Conservation (phyloP, 805 yeast genomes). For the Cephaloascus fragrans region DNA sequence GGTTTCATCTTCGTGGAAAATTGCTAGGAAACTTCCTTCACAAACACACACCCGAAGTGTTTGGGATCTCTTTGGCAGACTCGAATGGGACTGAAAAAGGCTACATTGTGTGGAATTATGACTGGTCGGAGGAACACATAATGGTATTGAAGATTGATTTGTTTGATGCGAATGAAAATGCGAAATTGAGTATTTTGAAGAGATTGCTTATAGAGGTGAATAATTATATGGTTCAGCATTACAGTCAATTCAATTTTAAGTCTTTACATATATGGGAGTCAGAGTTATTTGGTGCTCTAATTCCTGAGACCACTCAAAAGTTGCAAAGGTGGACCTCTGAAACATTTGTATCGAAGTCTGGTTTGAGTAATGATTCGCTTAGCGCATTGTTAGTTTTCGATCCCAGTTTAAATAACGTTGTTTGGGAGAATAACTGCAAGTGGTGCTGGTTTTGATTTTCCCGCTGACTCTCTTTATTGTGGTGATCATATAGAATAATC, state of each 20-base stretch:
- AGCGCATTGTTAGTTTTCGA: neutral
- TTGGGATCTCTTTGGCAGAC: conserved; percentile 18
- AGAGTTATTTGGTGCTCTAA: neutral
- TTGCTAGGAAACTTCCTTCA: conserved; percentile 13
- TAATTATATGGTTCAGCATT: neutral
- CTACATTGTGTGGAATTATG: conserved; percentile 28
- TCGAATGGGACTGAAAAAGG: conserved; percentile 13
- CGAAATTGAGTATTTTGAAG: neutral
- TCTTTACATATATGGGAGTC: neutral
- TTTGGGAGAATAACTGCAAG: neutral
- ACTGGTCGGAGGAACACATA: conserved; percentile 17
- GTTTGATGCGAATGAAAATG: neutral
- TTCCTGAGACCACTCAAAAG: neutral
- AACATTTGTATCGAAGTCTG: neutral
- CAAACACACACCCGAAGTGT: conserved; percentile 16
- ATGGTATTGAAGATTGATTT: conserved; percentile 19
- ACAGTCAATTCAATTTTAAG: neutral
- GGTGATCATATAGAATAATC: too few relatives aligned
- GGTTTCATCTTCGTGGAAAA: conserved; percentile 33
- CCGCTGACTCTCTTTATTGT: too few relatives aligned
- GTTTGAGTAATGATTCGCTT: neutral
- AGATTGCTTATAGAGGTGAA: neutral
- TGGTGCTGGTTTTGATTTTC: conserved; percentile 1
- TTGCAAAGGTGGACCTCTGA: neutral
- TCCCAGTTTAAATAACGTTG: neutral